Percentiles rank a stretch among this genome's conserved stretches.
Conservation (phyloP, 805 yeast genomes). For the Cyberlindnera nakhonratchasimensis region DNA sequence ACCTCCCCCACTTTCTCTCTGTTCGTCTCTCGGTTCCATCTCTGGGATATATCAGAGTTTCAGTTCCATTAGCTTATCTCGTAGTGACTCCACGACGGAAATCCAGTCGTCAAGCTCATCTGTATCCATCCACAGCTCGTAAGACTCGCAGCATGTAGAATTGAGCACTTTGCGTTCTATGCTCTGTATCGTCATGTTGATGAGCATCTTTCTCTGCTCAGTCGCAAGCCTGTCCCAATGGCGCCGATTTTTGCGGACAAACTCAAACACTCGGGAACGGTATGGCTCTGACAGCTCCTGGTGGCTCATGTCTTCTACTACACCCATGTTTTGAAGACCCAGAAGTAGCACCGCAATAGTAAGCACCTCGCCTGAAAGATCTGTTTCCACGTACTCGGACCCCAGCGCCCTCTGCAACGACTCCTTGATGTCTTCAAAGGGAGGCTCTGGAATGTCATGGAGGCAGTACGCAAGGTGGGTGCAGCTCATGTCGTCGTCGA, state of each 20-base stretch:
- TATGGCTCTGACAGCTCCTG: background rate
- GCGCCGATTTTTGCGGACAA: background rate
- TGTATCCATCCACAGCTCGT: slow-evolving; percentile 11
- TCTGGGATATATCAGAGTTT: background rate
- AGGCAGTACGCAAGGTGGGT: slow-evolving; percentile 4
- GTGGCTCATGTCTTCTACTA: background rate
- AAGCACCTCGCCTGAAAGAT: slow-evolving; percentile 2
- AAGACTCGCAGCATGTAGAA: slow-evolving; percentile 4
- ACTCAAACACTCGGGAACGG: background rate
- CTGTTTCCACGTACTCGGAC: slow-evolving; percentile 9
- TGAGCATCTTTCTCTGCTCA: background rate
- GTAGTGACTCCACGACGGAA: background rate
- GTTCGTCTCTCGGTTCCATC: no score
- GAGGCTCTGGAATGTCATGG: background rate
- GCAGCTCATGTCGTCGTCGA: slow-evolving; percentile 13
- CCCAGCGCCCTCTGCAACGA: background rate
- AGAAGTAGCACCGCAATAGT: slow-evolving; percentile 2
- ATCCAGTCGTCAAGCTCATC: slow-evolving; percentile 6
- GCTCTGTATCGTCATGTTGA: background rate
- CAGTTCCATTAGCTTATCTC: background rate
- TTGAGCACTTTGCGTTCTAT: background rate
- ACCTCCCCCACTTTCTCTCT: no score
- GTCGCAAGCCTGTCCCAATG: background rate
- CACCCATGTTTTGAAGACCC: slow-evolving; percentile 1
- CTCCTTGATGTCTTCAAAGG: slow-evolving; percentile 1